Percentiles rank a stretch among this genome's conserved stretches.
Conservation (phyloP, 2,329 filamentous ascomycete genomes). For the Amphichorda felina region DNA sequence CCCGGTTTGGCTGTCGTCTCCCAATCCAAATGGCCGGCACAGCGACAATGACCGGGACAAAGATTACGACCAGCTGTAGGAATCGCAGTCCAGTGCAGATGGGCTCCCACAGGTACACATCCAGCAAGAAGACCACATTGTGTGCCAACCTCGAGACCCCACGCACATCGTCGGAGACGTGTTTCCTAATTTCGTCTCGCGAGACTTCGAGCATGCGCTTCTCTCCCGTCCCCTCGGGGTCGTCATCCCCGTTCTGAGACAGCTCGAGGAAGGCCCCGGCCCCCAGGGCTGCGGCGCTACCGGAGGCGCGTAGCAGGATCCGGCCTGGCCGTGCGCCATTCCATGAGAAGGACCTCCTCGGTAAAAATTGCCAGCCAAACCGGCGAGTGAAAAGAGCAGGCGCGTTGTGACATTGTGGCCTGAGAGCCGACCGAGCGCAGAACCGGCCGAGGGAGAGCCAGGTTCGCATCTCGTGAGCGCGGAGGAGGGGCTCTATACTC, state of each 20-base stretch:
- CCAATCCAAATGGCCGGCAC: constrained; percentile 79
- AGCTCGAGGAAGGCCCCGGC: constrained; percentile 46
- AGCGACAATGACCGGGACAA: constrained; percentile 75
- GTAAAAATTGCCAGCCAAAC: constrained; percentile 1
- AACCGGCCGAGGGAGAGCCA: constrained; percentile 29
- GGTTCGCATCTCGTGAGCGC: constrained; percentile 29
- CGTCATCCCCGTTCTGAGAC: constrained; percentile 40
- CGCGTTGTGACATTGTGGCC: constrained; percentile 9
- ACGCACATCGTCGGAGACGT: constrained; percentile 48
- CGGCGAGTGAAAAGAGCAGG: constrained; percentile 6
- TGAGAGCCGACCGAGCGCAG: constrained; percentile 25
- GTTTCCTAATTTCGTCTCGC: constrained; percentile 61
- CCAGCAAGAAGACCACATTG: constrained; percentile 53
- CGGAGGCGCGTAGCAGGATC: constrained; percentile 25
- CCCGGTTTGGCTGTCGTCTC: constrained; percentile 43
- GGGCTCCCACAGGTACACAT: constrained; percentile 71
- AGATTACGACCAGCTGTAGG: constrained; percentile 74
- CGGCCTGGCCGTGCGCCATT: constrained; percentile 9
- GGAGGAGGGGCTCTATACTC: background rate
- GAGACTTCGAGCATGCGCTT: constrained; percentile 79
- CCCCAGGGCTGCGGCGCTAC: constrained; percentile 31
- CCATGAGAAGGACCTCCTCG: constrained; percentile 10
- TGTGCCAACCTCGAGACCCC: constrained; percentile 47
- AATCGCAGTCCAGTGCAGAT: constrained; percentile 81
- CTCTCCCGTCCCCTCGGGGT: constrained; percentile 55